Conservation (phyloP, 1,284 basidiomycete genomes). For the Irpex sp. region DNA sequence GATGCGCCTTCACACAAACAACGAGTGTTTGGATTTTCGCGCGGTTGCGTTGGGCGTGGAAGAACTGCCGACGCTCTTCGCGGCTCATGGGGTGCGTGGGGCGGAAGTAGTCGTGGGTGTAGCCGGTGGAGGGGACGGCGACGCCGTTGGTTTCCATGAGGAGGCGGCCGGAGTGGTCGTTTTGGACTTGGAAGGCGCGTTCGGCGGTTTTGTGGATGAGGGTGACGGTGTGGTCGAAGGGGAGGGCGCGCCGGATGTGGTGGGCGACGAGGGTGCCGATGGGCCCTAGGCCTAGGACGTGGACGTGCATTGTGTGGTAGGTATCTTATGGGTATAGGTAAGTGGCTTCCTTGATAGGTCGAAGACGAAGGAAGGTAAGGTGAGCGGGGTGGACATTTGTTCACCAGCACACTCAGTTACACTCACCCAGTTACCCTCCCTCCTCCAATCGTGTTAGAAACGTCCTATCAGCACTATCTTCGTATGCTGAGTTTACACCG, state of each 20-base stretch:
- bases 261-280: conserved; percentile 81
- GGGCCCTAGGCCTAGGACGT: conserved; percentile 75
- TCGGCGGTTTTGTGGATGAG: conserved; percentile 58
- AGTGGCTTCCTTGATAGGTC: too few relatives aligned
- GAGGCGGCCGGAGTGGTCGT: conserved; percentile 28
- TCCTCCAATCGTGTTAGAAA: not conserved
- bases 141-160: conserved; percentile 48
- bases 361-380: too few relatives aligned
- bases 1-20: conserved; percentile 78
- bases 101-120: conserved; percentile 43
- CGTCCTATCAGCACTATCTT: not conserved
- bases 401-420: too few relatives aligned
- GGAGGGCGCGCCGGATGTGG: conserved; percentile 64
- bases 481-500: not conserved
- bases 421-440: not conserved
- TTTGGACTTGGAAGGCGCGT: conserved; percentile 30
- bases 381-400: too few relatives aligned
- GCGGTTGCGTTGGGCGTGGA: not conserved
- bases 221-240: conserved; percentile 51
- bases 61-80: not conserved
- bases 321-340: not conserved
- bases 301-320: conserved; percentile 55
- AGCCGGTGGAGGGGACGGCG: conserved; percentile 37
- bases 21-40: conserved; percentile 67
- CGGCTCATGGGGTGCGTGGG: conserved; percentile 18